Evolutionary conservation across 1,139 yeast species (phyloP).

Genomic region (Diutina rugosa): DNA sequence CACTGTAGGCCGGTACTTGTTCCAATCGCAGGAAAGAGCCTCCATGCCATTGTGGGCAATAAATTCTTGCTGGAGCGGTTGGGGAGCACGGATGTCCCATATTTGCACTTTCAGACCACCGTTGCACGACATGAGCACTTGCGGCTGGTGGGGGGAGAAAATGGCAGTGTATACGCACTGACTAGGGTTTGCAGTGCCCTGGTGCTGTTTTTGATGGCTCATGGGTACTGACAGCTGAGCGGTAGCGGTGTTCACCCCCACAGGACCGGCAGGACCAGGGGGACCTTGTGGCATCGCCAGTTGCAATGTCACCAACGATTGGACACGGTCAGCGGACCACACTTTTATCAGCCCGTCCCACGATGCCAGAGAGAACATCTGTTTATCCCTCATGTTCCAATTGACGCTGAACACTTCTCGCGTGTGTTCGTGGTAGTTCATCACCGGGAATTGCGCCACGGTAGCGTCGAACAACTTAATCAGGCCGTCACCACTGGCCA

Average conservation of each 20-base stretch:
- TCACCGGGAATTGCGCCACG: slow-evolving; percentile 58
- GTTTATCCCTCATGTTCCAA: slow-evolving; percentile 78
- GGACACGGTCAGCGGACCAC: slow-evolving; percentile 49
- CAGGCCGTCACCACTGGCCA: slow-evolving; percentile 86
- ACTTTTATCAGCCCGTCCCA: slow-evolving; percentile 90
- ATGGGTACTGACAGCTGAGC: background rate
- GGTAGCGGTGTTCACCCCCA: background rate
- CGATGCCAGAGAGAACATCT: slow-evolving; percentile 59
- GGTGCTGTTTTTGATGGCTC: slow-evolving; percentile 8
- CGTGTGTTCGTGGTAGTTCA: slow-evolving; percentile 65
- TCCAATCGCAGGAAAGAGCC: slow-evolving; percentile 74
- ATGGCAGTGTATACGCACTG: slow-evolving; percentile 67
- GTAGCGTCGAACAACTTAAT: slow-evolving; percentile 69
- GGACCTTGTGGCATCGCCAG: slow-evolving; percentile 12
- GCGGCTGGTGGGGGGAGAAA: slow-evolving; percentile 80
- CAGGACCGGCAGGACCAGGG: background rate
- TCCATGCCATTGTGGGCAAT: slow-evolving; percentile 75
- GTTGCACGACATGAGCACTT: slow-evolving; percentile 58
- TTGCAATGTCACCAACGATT: slow-evolving; percentile 46
- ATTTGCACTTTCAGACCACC: slow-evolving; percentile 69
- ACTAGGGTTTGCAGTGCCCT: slow-evolving; percentile 13
- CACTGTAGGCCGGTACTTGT: slow-evolving; percentile 69
- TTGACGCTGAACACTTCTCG: slow-evolving; percentile 79
- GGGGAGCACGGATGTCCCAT: slow-evolving; percentile 73
- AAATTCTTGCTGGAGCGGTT: slow-evolving; percentile 47